Evolutionary conservation across 169 alveolate genomes (phyloP).

Genomic region (Plasmodium cynomolgi): DNA sequence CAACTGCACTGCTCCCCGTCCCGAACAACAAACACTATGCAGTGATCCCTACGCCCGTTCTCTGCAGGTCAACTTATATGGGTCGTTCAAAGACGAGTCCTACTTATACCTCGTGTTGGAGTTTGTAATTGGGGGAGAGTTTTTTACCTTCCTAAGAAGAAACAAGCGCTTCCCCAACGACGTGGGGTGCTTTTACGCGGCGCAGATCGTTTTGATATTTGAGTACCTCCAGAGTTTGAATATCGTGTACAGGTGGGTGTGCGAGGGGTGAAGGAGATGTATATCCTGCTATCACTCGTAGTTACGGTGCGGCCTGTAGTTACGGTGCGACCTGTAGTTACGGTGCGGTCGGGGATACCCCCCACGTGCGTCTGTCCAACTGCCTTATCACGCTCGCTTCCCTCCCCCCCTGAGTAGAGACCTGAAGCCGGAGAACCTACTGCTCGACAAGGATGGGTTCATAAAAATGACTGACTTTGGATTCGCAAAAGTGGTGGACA

Average conservation of each 20-base stretch:
- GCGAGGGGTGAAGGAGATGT: no score
- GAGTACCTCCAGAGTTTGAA: slow-evolving; percentile 95
- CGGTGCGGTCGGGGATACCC: background rate
- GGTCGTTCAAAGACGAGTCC: slow-evolving; percentile 91
- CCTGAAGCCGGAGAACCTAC: slow-evolving; percentile 97
- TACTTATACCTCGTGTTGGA: slow-evolving; percentile 94
- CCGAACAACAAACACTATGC: no score
- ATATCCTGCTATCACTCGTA: no score
- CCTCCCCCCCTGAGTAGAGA: slow-evolving; percentile 86
- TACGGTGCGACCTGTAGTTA: background rate
- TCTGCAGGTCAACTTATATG: slow-evolving; percentile 77
- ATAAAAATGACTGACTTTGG: slow-evolving; percentile 99
- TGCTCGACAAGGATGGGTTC: slow-evolving; percentile 97
- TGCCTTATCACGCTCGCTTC: no score
- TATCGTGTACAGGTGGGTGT: slow-evolving; percentile 90
- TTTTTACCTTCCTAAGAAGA: slow-evolving; percentile 93
- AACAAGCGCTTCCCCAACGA: slow-evolving; percentile 93
- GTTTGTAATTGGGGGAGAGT: slow-evolving; percentile 97
- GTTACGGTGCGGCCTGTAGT: background rate
- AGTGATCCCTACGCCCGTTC: background rate
- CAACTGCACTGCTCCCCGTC: background rate
- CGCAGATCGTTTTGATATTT: slow-evolving; percentile 95
- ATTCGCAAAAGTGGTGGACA: slow-evolving; percentile 98
- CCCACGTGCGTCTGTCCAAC: background rate
- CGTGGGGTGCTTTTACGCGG: slow-evolving; percentile 95